Evolutionary conservation across 345 rosid genomes (phyloP).

Genomic region (Capsella bursapastoris): DNA sequence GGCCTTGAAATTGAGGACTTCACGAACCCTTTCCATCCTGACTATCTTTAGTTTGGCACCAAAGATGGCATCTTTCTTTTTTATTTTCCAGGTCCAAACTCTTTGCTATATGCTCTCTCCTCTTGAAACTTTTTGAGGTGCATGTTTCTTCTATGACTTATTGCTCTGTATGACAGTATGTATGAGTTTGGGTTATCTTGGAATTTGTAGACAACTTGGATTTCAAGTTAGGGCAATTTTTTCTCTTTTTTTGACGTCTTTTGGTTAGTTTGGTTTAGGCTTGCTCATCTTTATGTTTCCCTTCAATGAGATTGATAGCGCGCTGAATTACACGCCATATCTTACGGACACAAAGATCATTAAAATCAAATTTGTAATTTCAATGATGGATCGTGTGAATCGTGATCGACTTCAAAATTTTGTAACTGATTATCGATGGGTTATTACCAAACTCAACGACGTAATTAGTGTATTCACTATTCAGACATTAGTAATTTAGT

Average conservation of each 20-base stretch:
- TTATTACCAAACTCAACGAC: background rate
- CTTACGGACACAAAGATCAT: background rate
- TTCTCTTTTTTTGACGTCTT: background rate
- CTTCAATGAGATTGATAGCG: background rate
- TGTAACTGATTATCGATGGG: background rate
- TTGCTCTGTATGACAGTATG: background rate
- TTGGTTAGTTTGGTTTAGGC: background rate
- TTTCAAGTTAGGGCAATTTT: background rate
- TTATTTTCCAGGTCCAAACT: slow-evolving; percentile 14
- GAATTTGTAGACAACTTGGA: slow-evolving; percentile 12
- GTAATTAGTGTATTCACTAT: background rate
- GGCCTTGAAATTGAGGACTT: slow-evolving; percentile 37
- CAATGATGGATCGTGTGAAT: background rate
- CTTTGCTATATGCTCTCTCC: slow-evolving; percentile 16
- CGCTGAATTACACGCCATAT: background rate
- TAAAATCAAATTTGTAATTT: background rate
- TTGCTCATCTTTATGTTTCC: background rate
- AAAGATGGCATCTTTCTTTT: background rate
- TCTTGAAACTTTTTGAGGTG: slow-evolving; percentile 8
- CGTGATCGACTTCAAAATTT: background rate
- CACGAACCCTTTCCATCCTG: slow-evolving; percentile 39
- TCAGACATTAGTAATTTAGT: too few relatives aligned
- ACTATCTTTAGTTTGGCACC: slow-evolving; percentile 21
- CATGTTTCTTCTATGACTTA: slow-evolving; percentile 12
- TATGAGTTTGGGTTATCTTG: slow-evolving; percentile 14